Base-by-base conservation (phyloP, 1,139 yeast species). In the Scheffersomyces segobiensis region DNA sequence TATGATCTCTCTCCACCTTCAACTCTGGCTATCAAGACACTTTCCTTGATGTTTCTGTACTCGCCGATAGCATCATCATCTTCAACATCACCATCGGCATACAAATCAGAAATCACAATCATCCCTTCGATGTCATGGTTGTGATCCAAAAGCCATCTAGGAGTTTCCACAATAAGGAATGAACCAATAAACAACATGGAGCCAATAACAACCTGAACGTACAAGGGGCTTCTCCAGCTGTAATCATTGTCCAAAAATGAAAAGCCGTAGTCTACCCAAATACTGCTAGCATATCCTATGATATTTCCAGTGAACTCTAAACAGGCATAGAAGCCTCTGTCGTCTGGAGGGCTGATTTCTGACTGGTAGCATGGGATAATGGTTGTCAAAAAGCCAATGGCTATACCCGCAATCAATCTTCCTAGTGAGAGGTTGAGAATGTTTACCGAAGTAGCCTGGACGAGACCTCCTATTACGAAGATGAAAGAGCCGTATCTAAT, bases 331-430 rank as follows among this genome's bases (percentile, higher is more conserved):
- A 89, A 86, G 1, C 98, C 98, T 60, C 98, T 81, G 64, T 89
- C 91, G 62, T 89, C 89, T 0, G 97, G 93, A 18, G 97, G 97
- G 49, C 96, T 87, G 60, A 93, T 91, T 71, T 93, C 98, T 6
- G 92, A 85, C 75, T 93, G 97, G 72, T 92, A 93, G 54, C 95
- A 91, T 0, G 98, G 98, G n/a, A 95, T 96, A 56, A 93, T 91
- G 6, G 97, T 91, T n/a, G 96, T 89, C 57, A 93, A 80, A 68
- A 91, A 82, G 14, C 98, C 98, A 53, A 93, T 93, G 18, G 97
- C 97, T 48, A 93, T 66, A 69, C 98, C 98, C 52, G 93, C 85
- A 51, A 93, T 81, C 53, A 92, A 81, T 64, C 98, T 81, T 0
- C 98, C 97, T 47, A 85, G 60, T 39, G 91, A 86, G 72, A 93